Evolutionary conservation across 305 asterid genomes (phyloP).

Genomic region (Fraxinus platypoda): DNA sequence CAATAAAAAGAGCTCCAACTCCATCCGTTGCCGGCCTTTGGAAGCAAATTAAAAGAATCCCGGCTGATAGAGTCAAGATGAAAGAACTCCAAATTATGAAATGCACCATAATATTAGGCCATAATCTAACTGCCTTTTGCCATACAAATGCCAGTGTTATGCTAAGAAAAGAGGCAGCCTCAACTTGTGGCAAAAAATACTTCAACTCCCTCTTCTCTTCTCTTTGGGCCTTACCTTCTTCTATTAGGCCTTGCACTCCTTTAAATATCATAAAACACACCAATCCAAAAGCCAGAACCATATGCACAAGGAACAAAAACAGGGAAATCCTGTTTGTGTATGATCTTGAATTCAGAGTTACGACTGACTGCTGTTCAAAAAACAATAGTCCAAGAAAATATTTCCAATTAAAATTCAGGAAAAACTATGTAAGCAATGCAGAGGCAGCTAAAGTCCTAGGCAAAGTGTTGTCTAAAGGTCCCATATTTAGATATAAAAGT

Average conservation of each 20-base stretch:
- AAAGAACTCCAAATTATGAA: conserved; percentile 87
- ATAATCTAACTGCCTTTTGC: conserved; percentile 76
- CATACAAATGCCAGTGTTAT: conserved; percentile 73
- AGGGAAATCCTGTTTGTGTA: conserved; percentile 85
- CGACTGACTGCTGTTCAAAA: conserved; percentile 42
- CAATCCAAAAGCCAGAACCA: conserved; percentile 54
- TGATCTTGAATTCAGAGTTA: conserved; percentile 64
- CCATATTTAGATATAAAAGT: not conserved
- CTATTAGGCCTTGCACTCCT: conserved; percentile 61
- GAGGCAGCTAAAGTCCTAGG: not conserved
- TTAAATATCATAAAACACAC: conserved; percentile 69
- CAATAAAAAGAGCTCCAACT: conserved; percentile 56
- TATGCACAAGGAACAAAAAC: conserved; percentile 62
- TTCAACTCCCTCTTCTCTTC: conserved; percentile 52
- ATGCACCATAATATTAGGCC: conserved; percentile 89
- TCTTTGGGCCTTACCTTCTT: conserved; percentile 45
- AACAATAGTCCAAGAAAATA: conserved; percentile 2
- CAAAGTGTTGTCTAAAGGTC: not conserved
- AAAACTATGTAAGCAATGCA: not conserved
- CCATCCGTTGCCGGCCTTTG: conserved; percentile 81
- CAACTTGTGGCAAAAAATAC: conserved; percentile 82
- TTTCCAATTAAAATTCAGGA: conserved; percentile 2
- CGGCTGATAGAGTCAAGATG: conserved; percentile 58
- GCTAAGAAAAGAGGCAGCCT: conserved; percentile 78
- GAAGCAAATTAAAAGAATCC: conserved; percentile 79